Evolutionary conservation across 495 filamentous ascomycete genomes (phyloP).

Genomic region (Talaromyces wortmannii): DNA sequence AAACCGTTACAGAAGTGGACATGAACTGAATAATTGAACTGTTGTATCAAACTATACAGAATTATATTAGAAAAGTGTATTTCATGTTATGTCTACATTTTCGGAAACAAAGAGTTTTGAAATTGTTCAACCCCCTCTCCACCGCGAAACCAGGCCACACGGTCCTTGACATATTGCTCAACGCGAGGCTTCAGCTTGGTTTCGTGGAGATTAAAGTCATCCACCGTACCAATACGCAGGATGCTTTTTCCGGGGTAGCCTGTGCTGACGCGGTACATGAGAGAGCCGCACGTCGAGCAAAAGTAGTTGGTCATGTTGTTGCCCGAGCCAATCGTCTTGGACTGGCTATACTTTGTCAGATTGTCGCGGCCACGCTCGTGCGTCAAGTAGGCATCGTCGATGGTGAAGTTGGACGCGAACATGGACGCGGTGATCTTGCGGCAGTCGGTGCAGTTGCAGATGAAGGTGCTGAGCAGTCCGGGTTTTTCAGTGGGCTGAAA

Average conservation of each 20-base stretch:
- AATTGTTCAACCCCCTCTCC: slow-evolving; percentile 18
- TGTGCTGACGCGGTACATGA: slow-evolving; percentile 41
- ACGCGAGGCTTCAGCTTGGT: slow-evolving; percentile 38
- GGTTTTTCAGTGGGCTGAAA: slow-evolving; percentile 29
- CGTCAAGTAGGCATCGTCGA: slow-evolving; percentile 28
- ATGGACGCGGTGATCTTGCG: slow-evolving; percentile 53
- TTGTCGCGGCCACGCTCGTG: slow-evolving; percentile 40
- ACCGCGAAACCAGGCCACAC: slow-evolving; percentile 34
- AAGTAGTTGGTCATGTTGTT: slow-evolving; percentile 49
- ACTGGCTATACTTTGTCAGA: slow-evolving; percentile 31
- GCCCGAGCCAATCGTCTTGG: slow-evolving; percentile 28
- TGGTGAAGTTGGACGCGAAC: slow-evolving; percentile 50
- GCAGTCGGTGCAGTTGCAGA: slow-evolving; percentile 53
- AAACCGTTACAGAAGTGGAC: too few relatives aligned
- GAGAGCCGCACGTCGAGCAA: slow-evolving; percentile 44
- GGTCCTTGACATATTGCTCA: slow-evolving; percentile 36
- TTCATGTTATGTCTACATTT: too few relatives aligned
- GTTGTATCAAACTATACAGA: too few relatives aligned
- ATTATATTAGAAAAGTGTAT: too few relatives aligned
- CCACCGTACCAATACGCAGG: slow-evolving; percentile 45
- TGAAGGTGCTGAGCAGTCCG: slow-evolving; percentile 40
- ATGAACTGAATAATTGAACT: too few relatives aligned
- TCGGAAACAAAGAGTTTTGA: too few relatives aligned
- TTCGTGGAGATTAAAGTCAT: slow-evolving; percentile 46
- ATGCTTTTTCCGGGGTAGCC: slow-evolving; percentile 30